Evolutionary conservation across 1,139 yeast species (phyloP).

Genomic region (Geotrichum aggregatum): DNA sequence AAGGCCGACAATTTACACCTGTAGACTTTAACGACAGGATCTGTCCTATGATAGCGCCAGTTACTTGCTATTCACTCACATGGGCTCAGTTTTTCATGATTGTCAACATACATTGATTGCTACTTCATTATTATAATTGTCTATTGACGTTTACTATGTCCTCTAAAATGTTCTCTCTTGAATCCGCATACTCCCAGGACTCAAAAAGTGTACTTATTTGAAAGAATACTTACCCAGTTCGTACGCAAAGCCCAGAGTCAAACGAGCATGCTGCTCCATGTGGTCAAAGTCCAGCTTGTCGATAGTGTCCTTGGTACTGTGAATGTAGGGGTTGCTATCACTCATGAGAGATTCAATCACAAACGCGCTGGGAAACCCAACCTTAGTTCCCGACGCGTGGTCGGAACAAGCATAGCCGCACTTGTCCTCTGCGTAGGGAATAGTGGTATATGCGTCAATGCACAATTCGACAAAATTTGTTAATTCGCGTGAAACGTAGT

Average conservation of each 20-base stretch:
- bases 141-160: too few species aligned
- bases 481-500: slow-evolving; percentile 38
- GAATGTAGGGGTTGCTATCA: slow-evolving; percentile 64
- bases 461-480: slow-evolving; percentile 17
- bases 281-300: slow-evolving; percentile 75
- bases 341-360: slow-evolving; percentile 72
- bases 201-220: neutral
- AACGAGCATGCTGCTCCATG: slow-evolving; percentile 71
- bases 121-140: too few species aligned
- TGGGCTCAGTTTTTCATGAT: too few species aligned
- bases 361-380: slow-evolving; percentile 81
- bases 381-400: slow-evolving; percentile 79
- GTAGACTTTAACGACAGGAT: too few species aligned
- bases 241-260: slow-evolving; percentile 64
- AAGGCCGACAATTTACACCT: too few species aligned
- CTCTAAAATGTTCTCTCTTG: too few species aligned
- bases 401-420: slow-evolving; percentile 96
- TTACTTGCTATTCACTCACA: too few species aligned
- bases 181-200: too few species aligned
- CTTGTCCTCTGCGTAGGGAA: slow-evolving; percentile 66
- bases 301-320: slow-evolving; percentile 72
- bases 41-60: too few species aligned
- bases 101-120: too few species aligned
- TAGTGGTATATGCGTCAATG: slow-evolving; percentile 29
- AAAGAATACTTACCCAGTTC: slow-evolving; percentile 53